Evolutionary conservation across 495 filamentous ascomycete genomes (phyloP), one percentile per base, ranked within the genome.

Genomic region (Aspergillus ostianus): DNA sequence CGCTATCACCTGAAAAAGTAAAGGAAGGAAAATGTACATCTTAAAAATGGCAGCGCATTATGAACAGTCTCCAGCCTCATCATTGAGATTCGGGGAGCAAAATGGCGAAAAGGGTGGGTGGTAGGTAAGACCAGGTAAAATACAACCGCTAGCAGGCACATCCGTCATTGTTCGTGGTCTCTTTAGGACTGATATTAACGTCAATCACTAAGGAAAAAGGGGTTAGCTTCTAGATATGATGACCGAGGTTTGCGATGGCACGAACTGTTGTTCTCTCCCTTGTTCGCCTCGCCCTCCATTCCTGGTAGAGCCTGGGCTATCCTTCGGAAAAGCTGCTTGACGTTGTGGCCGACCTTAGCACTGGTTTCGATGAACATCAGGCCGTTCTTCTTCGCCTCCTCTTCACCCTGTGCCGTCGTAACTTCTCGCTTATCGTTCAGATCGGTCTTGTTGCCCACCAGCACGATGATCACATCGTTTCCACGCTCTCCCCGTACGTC

Each of bases 371-470:
- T 92, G 62, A 97, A 98, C 89, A 98, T 95, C 61, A 96, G 77
- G 53, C 93, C 92, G 70, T 93, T 91, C 81, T 92, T 92, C 81
- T 94, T 94, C n/a, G 95, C 95, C 73, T 98, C 95, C 68, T 97
- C 93, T 73, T 98, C 95, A 57, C 94, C 94, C 78, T 97, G 92
- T 65, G 87, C 84, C 21, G 90, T 90, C 48, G 92, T 98, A 58
- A 98, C 93, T 73, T 98, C 93, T 23, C 94, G 85, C 82, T 96
- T 98, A 70, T 98, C 94, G 70, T 91, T 93, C 66, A 98, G 77
- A 82, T 98, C 94, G 20, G 94, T 98, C 85, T 98, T 98, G 82
- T 98, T 98, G 62, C 94, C 94, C 36, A 98, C 94, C 18, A 98
- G 80, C 56, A 98, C 94, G 69, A 98, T 97, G 64, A 98, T 98